Conservation (phyloP, 2,329 filamentous ascomycete genomes). For the Chrysoporthe austroafricana region DNA sequence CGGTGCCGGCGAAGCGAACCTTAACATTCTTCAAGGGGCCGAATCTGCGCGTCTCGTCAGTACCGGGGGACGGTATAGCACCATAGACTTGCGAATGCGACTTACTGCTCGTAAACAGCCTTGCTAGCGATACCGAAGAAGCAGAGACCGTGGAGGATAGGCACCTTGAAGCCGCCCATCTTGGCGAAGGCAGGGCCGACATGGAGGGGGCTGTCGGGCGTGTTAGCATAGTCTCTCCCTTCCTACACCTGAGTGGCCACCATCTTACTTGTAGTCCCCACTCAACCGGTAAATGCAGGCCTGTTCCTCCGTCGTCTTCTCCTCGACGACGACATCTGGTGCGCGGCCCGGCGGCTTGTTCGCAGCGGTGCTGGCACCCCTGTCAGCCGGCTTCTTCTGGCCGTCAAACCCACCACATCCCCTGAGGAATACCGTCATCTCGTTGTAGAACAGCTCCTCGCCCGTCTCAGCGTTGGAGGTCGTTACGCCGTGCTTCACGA, state of each 20-base stretch:
- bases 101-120: slow-evolving; percentile 74
- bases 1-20: slow-evolving; percentile 85
- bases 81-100: background rate
- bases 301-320: slow-evolving; percentile 86
- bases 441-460: slow-evolving; percentile 96
- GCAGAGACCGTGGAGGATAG: slow-evolving; percentile 96
- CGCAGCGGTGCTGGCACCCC: slow-evolving; percentile 77
- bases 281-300: slow-evolving; percentile 91
- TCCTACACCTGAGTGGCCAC: background rate
- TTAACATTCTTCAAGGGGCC: slow-evolving; percentile 90
- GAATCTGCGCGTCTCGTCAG: slow-evolving; percentile 46
- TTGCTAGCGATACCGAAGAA: slow-evolving; percentile 91
- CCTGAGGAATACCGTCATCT: slow-evolving; percentile 88
- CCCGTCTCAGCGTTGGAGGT: slow-evolving; percentile 85
- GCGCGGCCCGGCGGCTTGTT: slow-evolving; percentile 78
- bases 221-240: background rate
- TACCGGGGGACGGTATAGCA: background rate
- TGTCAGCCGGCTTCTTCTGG: slow-evolving; percentile 73
- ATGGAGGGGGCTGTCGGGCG: slow-evolving; percentile 72
- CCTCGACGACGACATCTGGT: slow-evolving; percentile 83
- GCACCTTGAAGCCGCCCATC: slow-evolving; percentile 90
- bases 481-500: slow-evolving; percentile 78
- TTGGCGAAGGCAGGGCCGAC: slow-evolving; percentile 94
- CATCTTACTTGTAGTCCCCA: slow-evolving; percentile 79
- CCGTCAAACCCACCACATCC: slow-evolving; percentile 91